Percentiles rank a stretch among this genome's conserved stretches.
Evolutionary conservation across 176 grass and related monocot genomes (phyloP).

Genomic region (Oryza meridionalis): DNA sequence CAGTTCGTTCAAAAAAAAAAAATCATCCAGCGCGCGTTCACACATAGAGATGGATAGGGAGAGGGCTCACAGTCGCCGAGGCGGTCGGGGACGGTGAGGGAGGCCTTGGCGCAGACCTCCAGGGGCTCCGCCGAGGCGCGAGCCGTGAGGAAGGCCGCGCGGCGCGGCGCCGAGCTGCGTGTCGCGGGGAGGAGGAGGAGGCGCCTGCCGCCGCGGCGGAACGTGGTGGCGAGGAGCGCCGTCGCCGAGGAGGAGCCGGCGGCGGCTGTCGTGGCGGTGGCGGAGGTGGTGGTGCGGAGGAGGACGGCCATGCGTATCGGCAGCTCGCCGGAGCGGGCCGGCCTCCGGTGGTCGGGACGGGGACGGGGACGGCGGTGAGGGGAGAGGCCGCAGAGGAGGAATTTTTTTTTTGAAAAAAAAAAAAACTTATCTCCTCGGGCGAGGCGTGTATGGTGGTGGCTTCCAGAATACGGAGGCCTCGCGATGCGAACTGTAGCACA

Average conservation of each 20-base stretch:
- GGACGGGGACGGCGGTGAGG: neutral
- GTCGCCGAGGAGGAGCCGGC: slow-evolving; percentile 10
- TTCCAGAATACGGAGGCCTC: slow-evolving; percentile 10
- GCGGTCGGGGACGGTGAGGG: slow-evolving; percentile 57
- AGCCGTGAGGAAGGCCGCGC: slow-evolving; percentile 4
- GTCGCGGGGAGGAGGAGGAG: slow-evolving; percentile 17
- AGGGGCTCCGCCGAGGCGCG: slow-evolving; percentile 58
- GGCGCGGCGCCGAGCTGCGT: neutral
- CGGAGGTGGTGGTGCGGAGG: slow-evolving; percentile 27
- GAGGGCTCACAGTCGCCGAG: slow-evolving; percentile 82
- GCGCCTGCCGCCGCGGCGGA: slow-evolving; percentile 32
- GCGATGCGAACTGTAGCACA: neutral
- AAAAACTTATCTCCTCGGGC: slow-evolving; percentile 29
- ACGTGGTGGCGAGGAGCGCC: slow-evolving; percentile 40
- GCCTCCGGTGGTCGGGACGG: neutral
- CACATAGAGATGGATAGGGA: neutral
- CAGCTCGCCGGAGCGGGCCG: neutral
- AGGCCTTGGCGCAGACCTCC: slow-evolving; percentile 84
- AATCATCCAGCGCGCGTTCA: neutral
- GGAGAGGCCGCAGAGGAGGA: neutral
- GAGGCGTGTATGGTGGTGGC: neutral
- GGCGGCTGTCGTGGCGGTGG: neutral
- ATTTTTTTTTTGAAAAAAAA: neutral
- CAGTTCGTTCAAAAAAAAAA: neutral
- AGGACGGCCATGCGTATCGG: slow-evolving; percentile 39